A percentile compares a stretch with the other conserved stretches of the same genome.
phyloP scores from a whole-genome alignment of 305 asterid species.

The Fraxinus platypoda region DNA sequence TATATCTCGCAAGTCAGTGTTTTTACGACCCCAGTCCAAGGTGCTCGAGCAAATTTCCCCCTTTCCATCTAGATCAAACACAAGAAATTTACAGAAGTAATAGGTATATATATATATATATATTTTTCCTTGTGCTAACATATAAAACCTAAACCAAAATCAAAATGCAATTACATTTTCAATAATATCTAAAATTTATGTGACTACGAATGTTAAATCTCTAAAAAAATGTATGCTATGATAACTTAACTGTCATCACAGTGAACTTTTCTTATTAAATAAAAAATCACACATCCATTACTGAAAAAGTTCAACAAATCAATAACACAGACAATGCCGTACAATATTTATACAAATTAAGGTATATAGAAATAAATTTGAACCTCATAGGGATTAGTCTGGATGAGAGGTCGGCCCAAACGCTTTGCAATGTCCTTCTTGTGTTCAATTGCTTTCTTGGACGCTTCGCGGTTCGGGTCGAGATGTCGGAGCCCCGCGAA shows the following conservation, averaged over 20 bases:
- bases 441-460: conserved; percentile 70
- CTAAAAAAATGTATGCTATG: background rate
- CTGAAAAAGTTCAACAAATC: background rate
- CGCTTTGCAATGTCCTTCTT: conserved; percentile 89
- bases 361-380: background rate
- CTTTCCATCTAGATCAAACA: background rate
- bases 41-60: background rate
- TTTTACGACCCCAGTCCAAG: background rate
- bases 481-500: conserved; percentile 66
- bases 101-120: no score
- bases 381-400: conserved; percentile 83
- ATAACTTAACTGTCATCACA: background rate
- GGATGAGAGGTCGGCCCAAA: conserved; percentile 72
- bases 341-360: background rate
- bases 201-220: background rate
- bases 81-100: background rate
- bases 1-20: background rate
- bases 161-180: background rate
- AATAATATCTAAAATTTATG: background rate
- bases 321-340: background rate
- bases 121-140: background rate
- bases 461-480: conserved; percentile 82
- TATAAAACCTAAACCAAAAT: background rate
- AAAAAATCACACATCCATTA: background rate
- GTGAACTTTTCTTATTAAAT: background rate